Percentiles rank a stretch among this genome's conserved stretches.
Evolutionary conservation across 306 rosid species (phyloP).

Genomic region (Fragaria ananassa): DNA sequence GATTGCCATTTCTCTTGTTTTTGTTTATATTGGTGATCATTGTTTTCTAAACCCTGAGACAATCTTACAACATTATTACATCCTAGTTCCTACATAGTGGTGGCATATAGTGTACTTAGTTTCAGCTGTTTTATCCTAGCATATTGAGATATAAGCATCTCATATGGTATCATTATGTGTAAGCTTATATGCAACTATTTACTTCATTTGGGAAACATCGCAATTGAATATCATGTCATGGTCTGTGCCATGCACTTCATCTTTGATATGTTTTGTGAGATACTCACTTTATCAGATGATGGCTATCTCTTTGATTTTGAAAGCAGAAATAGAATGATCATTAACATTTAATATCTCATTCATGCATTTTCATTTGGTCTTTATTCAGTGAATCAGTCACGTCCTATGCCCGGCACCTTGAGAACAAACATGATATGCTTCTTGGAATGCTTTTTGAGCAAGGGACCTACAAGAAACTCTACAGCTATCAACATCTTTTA

Average conservation of each 20-base stretch:
- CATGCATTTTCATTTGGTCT: constrained; percentile 18
- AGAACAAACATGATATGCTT: constrained; percentile 84
- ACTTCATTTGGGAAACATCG: not conserved
- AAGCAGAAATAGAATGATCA: not conserved
- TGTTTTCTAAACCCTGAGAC: too few species aligned
- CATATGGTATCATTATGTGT: not conserved
- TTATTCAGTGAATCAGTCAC: constrained; percentile 71
- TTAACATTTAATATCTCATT: constrained; percentile 11
- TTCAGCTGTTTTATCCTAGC: not conserved
- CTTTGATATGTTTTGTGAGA: not conserved
- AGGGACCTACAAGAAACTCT: constrained; percentile 80
- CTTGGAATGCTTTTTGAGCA: constrained; percentile 78
- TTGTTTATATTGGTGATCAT: not conserved
- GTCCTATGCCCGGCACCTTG: constrained; percentile 88
- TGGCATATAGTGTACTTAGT: not conserved
- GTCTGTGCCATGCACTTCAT: not conserved
- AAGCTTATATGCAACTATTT: not conserved
- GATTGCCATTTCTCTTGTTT: not conserved
- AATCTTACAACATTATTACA: not conserved
- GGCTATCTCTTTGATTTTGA: not conserved
- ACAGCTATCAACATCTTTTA: constrained; percentile 91
- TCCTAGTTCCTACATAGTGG: not conserved
- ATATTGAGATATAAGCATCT: not conserved
- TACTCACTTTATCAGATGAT: not conserved
- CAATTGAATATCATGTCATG: not conserved